phyloP scores from a whole-genome alignment of 257 asterid species.

The Marsdenia floribunda region DNA sequence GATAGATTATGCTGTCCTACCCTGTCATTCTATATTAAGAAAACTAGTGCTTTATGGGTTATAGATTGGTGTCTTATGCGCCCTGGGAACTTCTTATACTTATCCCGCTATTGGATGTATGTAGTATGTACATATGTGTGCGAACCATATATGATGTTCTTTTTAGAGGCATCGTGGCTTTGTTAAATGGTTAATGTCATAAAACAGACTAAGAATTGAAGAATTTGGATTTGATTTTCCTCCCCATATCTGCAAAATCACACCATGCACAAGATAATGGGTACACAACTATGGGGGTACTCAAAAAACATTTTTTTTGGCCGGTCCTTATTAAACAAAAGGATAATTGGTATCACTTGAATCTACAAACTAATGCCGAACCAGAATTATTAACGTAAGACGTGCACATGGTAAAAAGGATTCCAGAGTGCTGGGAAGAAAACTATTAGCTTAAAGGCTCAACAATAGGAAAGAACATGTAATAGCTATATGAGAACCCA shows the following conservation, averaged over 20 bases:
- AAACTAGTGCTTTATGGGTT: background rate
- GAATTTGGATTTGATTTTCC: background rate
- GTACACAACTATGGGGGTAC: no score
- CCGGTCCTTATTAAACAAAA: no score
- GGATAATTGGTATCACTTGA: no score
- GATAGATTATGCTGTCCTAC: background rate
- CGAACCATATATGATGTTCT: background rate
- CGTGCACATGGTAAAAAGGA: no score
- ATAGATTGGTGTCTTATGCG: background rate
- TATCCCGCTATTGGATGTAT: background rate
- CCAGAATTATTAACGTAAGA: no score
- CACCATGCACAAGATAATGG: no score
- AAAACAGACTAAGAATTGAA: background rate
- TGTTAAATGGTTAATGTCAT: background rate
- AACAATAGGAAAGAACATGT: no score
- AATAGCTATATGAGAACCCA: no score
- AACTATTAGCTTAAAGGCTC: no score
- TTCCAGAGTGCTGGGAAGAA: no score
- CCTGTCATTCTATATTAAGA: background rate
- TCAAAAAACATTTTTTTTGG: no score
- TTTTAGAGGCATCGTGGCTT: background rate
- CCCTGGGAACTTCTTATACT: background rate
- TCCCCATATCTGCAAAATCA: background rate
- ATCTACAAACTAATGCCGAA: no score
- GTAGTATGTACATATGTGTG: background rate